phyloP scores from a whole-genome alignment of 1,139 yeast species.

The Blastobotrys raffinosifermentans region DNA sequence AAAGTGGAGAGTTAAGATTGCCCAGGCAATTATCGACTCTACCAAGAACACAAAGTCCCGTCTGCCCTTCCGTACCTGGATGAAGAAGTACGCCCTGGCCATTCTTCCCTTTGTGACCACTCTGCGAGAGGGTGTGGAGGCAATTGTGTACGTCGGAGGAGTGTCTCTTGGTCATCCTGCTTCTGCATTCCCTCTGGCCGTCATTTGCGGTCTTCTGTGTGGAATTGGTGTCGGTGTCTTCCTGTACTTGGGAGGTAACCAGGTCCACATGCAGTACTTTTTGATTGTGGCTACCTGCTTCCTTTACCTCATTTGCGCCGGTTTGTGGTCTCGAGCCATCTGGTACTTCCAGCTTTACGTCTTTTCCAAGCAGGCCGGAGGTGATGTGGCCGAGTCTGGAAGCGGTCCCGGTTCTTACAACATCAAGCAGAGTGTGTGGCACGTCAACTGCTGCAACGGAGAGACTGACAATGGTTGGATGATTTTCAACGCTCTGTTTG shows the following conservation, averaged over 20 bases:
- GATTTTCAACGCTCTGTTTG: constrained; percentile 82
- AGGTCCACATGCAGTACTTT: constrained; percentile 72
- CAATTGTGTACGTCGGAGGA: constrained; percentile 84
- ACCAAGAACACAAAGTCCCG: constrained; percentile 32
- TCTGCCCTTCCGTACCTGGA: too few species aligned
- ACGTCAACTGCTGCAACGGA: constrained; percentile 94
- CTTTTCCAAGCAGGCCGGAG: constrained; percentile 65
- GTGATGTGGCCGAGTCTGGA: constrained; percentile 85
- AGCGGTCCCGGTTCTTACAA: constrained; percentile 95
- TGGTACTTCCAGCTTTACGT: constrained; percentile 81
- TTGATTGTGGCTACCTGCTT: constrained; percentile 78
- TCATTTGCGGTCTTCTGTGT: constrained; percentile 59
- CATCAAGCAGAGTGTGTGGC: constrained; percentile 77
- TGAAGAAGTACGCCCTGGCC: constrained; percentile 63
- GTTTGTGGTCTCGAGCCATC: constrained; percentile 80
- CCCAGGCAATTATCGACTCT: constrained; percentile 56
- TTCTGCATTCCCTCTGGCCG: constrained; percentile 76
- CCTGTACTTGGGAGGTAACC: constrained; percentile 74
- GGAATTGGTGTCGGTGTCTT: constrained; percentile 63
- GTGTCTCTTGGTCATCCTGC: constrained; percentile 74
- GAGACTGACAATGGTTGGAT: constrained; percentile 90
- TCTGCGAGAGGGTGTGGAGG: constrained; percentile 84
- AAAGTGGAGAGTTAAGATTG: constrained; percentile 88
- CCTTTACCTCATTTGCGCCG: constrained; percentile 82
- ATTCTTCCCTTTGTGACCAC: constrained; percentile 73